Evolutionary conservation across 2,329 filamentous ascomycete genomes (phyloP).

Genomic region (Raffaelea ambrosiae): DNA sequence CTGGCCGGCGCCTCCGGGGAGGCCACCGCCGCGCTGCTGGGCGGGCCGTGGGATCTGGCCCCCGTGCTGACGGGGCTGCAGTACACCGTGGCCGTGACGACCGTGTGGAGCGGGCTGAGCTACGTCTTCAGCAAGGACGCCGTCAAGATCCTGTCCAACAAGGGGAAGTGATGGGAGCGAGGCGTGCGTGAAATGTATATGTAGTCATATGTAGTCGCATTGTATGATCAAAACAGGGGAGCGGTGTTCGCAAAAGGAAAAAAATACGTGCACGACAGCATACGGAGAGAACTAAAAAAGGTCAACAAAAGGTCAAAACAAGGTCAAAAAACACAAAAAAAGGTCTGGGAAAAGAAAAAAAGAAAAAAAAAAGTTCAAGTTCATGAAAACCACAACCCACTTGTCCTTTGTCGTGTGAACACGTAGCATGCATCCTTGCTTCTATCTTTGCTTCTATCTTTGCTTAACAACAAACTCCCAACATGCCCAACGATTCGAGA

Average conservation of each 20-base stretch:
- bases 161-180: conserved; percentile 6
- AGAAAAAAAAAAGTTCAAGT: neutral
- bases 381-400: neutral
- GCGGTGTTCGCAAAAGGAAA: too few species aligned
- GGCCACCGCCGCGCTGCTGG: neutral
- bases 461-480: neutral
- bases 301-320: too few species aligned
- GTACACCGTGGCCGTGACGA: conserved; percentile 82
- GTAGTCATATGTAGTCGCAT: too few species aligned
- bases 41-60: conserved; percentile 39
- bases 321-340: too few species aligned
- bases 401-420: too few species aligned
- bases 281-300: too few species aligned
- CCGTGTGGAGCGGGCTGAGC: conserved; percentile 86
- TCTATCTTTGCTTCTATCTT: too few species aligned
- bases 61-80: conserved; percentile 52
- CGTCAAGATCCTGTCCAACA: conserved; percentile 65
- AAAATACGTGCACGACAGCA: too few species aligned
- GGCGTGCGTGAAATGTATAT: too few species aligned
- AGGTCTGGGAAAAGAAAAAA: too few species aligned
- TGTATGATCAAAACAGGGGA: too few species aligned
- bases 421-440: too few species aligned
- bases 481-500: neutral
- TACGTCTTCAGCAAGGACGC: conserved; percentile 88
- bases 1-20: conserved; percentile 30